phyloP scores from a whole-genome alignment of 768 basidiomycete species.

The Clathrus columnatus region DNA sequence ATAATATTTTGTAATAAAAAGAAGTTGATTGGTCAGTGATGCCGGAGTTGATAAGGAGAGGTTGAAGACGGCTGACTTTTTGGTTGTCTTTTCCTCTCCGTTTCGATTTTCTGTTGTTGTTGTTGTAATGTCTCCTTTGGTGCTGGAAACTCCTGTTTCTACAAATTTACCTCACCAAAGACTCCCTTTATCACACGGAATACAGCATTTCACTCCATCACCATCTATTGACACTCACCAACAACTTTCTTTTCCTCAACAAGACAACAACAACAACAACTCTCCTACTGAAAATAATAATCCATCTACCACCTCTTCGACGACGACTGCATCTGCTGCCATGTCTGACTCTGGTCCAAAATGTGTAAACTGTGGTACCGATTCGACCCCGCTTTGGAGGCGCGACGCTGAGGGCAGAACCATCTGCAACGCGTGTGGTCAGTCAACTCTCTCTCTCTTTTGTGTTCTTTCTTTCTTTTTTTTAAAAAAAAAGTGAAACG shows the following conservation, averaged over 20 bases:
- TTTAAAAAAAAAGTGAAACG: constrained; percentile 12
- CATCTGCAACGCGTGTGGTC: constrained; percentile 87
- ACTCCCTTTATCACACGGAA: not conserved
- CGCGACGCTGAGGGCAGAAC: constrained; percentile 73
- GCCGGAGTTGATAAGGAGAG: constrained; percentile 8
- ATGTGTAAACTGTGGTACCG: constrained; percentile 44
- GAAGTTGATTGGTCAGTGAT: constrained; percentile 2
- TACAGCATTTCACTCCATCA: constrained; percentile 2
- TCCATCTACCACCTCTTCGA: not conserved
- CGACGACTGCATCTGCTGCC: not conserved
- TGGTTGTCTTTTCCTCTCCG: not conserved
- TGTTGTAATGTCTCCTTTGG: constrained; percentile 4
- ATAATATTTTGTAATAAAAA: constrained; percentile 1
- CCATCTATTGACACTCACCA: constrained; percentile 1
- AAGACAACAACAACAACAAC: too few species aligned
- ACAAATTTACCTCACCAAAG: constrained; percentile 5
- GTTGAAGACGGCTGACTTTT: not conserved
- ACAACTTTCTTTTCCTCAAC: too few species aligned
- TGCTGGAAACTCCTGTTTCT: constrained; percentile 8
- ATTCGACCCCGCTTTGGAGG: constrained; percentile 76
- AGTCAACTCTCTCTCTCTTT: constrained; percentile 36
- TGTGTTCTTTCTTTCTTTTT: constrained; percentile 21
- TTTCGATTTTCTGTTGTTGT: not conserved
- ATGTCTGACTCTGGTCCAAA: not conserved
- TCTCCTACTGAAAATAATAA: too few species aligned